Conservation (phyloP, 345 rosid species). For the Arabidopsis suecica region DNA sequence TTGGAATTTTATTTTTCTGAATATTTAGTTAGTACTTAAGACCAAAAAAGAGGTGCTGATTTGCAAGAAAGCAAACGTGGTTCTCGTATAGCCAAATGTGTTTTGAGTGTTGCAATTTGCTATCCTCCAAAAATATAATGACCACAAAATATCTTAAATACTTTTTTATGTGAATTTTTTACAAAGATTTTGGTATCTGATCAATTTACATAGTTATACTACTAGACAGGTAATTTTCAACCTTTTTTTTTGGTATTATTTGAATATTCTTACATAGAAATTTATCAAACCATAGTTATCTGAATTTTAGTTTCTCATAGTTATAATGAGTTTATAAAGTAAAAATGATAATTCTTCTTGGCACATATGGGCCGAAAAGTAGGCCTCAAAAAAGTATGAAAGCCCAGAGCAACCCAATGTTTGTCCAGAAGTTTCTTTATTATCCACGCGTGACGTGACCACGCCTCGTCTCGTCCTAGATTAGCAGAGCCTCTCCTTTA, state of each 20-base stretch:
- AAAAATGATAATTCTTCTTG: too few species aligned
- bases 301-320: too few species aligned
- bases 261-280: too few species aligned
- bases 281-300: too few species aligned
- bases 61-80: constrained; percentile 46
- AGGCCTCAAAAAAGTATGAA: neutral
- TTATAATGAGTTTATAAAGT: too few species aligned
- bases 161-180: neutral
- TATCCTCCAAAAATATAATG: constrained; percentile 31
- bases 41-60: constrained; percentile 32
- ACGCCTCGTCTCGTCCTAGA: neutral
- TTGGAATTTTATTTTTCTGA: neutral
- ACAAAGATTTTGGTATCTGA: too few species aligned
- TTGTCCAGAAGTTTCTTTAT: neutral
- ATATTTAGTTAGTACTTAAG: neutral
- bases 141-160: constrained; percentile 24
- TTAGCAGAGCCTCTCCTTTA: constrained; percentile 1
- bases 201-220: too few species aligned
- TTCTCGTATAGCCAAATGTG: constrained; percentile 40
- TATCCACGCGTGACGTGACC: neutral
- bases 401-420: neutral
- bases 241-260: too few species aligned
- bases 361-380: neutral
- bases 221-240: too few species aligned
- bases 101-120: constrained; percentile 22